Conservation (phyloP, 306 rosid genomes). For the Purshia tridentata region DNA sequence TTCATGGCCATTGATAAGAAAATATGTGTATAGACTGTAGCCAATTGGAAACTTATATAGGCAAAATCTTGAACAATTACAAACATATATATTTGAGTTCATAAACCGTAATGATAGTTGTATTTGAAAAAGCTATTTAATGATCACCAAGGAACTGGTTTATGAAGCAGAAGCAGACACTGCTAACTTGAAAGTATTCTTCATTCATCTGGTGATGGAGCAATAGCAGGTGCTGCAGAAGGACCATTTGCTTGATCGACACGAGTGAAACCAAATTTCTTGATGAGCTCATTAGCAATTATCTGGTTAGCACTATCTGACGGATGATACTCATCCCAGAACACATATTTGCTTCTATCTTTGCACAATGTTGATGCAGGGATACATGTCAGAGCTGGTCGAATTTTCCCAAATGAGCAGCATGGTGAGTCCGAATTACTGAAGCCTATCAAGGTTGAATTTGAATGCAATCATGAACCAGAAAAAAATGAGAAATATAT, state of each 20-base stretch:
- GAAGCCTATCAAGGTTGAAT: slow-evolving; percentile 51
- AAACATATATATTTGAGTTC: not conserved
- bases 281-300: slow-evolving; percentile 80
- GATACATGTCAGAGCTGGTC: slow-evolving; percentile 84
- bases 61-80: not conserved
- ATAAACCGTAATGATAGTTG: not conserved
- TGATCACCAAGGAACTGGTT: not conserved
- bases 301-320: slow-evolving; percentile 76
- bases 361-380: slow-evolving; percentile 80
- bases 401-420: slow-evolving; percentile 78
- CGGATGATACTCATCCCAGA: slow-evolving; percentile 99
- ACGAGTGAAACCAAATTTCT: slow-evolving; percentile 55
- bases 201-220: slow-evolving; percentile 58
- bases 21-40: not conserved
- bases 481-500: not conserved
- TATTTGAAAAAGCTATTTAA: not conserved
- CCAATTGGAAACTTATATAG: not conserved
- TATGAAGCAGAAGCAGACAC: slow-evolving; percentile 1
- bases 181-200: not conserved
- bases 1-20: not conserved
- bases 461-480: slow-evolving; percentile 5
- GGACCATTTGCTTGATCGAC: slow-evolving; percentile 33
- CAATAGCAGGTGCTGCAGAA: slow-evolving; percentile 44
- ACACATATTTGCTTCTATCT: slow-evolving; percentile 92
- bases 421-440: slow-evolving; percentile 73